Conservation (phyloP, 108 stramenopile genomes). For the Ochromonas danica region DNA sequence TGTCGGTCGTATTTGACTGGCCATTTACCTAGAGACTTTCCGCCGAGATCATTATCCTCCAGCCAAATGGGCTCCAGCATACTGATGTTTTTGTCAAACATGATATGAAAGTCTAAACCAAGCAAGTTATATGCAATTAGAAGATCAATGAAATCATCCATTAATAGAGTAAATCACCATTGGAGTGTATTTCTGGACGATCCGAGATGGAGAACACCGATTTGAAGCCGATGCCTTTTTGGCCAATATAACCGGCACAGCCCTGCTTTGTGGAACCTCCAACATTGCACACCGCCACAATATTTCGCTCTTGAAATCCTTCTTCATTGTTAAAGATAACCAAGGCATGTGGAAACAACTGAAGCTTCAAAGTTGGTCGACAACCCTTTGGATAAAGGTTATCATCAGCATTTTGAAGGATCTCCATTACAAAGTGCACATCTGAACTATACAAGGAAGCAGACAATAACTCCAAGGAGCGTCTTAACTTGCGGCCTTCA, state of each 20-base stretch:
- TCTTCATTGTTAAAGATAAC: not conserved
- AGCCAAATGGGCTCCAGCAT: conserved; percentile 20
- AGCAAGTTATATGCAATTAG: not conserved
- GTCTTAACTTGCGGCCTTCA: not conserved
- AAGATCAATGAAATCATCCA: not conserved
- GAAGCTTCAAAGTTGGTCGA: not conserved
- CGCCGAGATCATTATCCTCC: not conserved
- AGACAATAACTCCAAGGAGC: not conserved
- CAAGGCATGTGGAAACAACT: not conserved
- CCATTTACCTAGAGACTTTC: not conserved
- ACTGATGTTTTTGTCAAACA: not conserved
- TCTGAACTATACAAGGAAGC: not conserved
- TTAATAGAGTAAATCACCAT: not conserved
- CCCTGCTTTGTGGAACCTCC: not conserved
- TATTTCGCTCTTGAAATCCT: not conserved
- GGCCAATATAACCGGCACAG: not conserved
- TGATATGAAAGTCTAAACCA: not conserved
- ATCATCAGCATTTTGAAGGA: conserved; percentile 10
- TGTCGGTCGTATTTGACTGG: not conserved
- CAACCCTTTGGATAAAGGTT: not conserved
- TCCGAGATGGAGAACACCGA: conserved; percentile 21
- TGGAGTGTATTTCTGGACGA: conserved; percentile 1
- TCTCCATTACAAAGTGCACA: conserved; percentile 23
- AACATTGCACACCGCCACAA: not conserved
- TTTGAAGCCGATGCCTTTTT: conserved; percentile 22